Percentiles rank a stretch among this genome's conserved stretches.
phyloP scores from a whole-genome alignment of 352 stramenopile genomes.

The Pythium graminicola region DNA sequence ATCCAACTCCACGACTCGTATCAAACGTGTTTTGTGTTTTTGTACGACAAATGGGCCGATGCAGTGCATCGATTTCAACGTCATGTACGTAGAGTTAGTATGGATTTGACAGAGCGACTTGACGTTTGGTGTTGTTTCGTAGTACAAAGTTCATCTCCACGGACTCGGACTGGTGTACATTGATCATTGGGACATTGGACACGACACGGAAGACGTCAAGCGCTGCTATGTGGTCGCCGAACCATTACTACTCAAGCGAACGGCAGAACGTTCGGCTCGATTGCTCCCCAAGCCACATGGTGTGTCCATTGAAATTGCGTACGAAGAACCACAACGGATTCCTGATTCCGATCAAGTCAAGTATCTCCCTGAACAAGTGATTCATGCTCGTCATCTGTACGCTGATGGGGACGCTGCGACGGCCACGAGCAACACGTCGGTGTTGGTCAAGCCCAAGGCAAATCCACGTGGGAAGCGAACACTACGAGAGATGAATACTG shows the following conservation, averaged over 20 bases:
- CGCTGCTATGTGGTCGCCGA: constrained; percentile 57
- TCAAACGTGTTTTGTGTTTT: constrained; percentile 50
- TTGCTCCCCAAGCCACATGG: constrained; percentile 35
- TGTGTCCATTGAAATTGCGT: constrained; percentile 41
- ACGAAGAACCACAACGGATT: constrained; percentile 44
- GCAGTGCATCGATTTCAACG: constrained; percentile 55
- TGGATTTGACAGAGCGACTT: background rate
- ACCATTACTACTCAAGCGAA: constrained; percentile 43
- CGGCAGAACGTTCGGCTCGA: constrained; percentile 26
- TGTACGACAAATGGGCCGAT: constrained; percentile 69
- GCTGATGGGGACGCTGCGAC: background rate
- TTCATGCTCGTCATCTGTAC: constrained; percentile 36
- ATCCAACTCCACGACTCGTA: constrained; percentile 45
- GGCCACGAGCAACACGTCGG: background rate
- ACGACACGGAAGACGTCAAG: constrained; percentile 55
- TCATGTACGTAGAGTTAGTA: constrained; percentile 30
- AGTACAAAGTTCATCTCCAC: constrained; percentile 59
- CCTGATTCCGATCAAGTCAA: constrained; percentile 50
- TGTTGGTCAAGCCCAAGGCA: background rate
- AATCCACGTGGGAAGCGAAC: constrained; percentile 43
- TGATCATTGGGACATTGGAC: constrained; percentile 47
- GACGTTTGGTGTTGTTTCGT: background rate
- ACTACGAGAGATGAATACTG: constrained; percentile 27
- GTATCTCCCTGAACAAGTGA: constrained; percentile 38
- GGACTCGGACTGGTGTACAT: constrained; percentile 46